Conservation (phyloP, 371 early-diverging fungal genomes). For the Actinomortierella wolfii region DNA sequence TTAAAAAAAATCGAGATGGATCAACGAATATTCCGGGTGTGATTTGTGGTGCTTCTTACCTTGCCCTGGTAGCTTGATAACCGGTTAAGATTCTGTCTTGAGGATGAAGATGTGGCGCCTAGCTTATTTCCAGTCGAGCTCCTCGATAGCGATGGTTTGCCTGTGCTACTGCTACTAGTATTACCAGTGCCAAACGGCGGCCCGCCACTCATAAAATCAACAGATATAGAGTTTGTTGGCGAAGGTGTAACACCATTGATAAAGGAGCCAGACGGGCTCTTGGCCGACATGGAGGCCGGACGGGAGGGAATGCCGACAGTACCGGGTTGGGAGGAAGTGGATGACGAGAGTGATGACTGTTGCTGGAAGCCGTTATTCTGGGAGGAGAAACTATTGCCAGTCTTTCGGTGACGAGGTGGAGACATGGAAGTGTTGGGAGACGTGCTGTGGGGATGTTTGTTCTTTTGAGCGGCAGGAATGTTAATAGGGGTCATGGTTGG, state of each 20-base stretch:
- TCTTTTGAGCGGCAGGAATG: constrained; percentile 17
- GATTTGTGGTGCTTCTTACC: constrained; percentile 8
- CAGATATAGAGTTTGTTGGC: constrained; percentile 34
- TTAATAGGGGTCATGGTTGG: constrained; percentile 46
- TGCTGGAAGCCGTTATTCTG: constrained; percentile 11
- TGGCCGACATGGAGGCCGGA: constrained; percentile 9
- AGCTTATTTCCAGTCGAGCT: constrained; percentile 44
- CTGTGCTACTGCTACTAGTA: constrained; percentile 6
- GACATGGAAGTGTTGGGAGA: no score
- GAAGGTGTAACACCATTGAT: constrained; percentile 34
- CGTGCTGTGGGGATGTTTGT: no score
- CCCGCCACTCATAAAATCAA: constrained; percentile 26
- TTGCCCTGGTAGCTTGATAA: constrained; percentile 36
- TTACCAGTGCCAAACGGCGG: constrained; percentile 12
- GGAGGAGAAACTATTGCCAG: constrained; percentile 9
- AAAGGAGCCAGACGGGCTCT: constrained; percentile 21
- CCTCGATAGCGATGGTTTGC: constrained; percentile 26
- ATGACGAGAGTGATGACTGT: neutral
- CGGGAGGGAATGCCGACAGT: neutral
- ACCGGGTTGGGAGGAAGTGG: no score
- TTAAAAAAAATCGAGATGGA: neutral
- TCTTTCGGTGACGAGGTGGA: no score
- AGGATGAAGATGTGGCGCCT: constrained; percentile 18
- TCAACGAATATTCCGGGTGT: neutral
- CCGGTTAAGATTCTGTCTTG: constrained; percentile 26